These are phyloP conservation scores for Lipomyces sp. DNA, from an alignment of 805 yeast species.

Conservation along the genomic window DNA sequence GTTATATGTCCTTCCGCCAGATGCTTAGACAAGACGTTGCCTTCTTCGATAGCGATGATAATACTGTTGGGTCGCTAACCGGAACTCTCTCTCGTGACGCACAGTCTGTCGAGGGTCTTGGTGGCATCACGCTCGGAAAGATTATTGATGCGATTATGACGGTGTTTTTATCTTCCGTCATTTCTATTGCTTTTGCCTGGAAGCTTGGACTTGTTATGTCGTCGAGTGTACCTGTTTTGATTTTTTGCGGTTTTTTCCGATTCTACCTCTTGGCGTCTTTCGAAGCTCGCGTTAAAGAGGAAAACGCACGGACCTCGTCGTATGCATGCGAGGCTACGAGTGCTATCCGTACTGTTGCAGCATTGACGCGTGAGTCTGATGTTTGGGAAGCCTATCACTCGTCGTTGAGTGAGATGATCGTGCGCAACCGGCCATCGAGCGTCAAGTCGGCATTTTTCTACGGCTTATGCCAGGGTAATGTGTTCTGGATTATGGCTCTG, in stretches of 20 bases:
- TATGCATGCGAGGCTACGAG: conserved; percentile 43
- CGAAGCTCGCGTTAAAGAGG: conserved; percentile 40
- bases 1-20: conserved; percentile 29
- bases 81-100: conserved; percentile 34
- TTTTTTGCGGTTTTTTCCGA: conserved; percentile 43
- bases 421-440: conserved; percentile 38
- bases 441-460: conserved; percentile 37
- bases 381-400: conserved; percentile 37
- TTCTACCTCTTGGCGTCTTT: conserved; percentile 37
- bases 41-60: conserved; percentile 34
- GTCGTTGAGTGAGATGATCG: conserved; percentile 13
- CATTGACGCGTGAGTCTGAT: conserved; percentile 43
- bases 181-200: conserved; percentile 43
- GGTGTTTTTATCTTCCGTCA: conserved; percentile 40
- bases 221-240: conserved; percentile 38
- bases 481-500: conserved; percentile 43
- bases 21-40: conserved; percentile 34
- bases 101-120: conserved; percentile 34
- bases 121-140: conserved; percentile 37
- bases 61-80: conserved; percentile 34
- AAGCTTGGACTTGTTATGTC: conserved; percentile 43
- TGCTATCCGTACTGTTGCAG: conserved; percentile 44
- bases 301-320: conserved; percentile 41
- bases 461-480: conserved; percentile 41
- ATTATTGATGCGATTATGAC: conserved; percentile 38